Conservation (phyloP, 192 early-diverging fungal species). For the Pilaira anomala region DNA sequence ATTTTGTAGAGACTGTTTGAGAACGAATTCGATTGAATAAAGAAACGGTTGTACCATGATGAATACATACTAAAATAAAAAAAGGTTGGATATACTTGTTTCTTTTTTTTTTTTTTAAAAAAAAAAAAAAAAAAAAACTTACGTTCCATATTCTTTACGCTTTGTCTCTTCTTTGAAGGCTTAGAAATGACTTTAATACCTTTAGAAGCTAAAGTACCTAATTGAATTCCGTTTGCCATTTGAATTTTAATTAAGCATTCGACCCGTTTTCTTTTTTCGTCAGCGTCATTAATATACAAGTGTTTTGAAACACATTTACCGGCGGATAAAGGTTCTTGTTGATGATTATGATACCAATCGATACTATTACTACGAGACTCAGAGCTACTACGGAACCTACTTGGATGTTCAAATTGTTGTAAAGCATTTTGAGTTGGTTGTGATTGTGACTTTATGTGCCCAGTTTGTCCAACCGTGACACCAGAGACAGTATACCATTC, state of each 20-base stretch:
- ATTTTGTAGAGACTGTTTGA: conserved; percentile 89
- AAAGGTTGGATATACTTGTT: neutral
- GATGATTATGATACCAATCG: conserved; percentile 25
- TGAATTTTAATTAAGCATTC: conserved; percentile 71
- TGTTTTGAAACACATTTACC: conserved; percentile 80
- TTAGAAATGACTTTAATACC: conserved; percentile 91
- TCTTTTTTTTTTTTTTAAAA: conserved; percentile 9
- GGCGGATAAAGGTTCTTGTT: conserved; percentile 36
- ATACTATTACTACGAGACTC: conserved; percentile 22
- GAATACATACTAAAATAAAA: conserved; percentile 66
- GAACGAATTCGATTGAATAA: conserved; percentile 88
- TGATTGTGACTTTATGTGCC: conserved; percentile 10
- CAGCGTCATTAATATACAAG: conserved; percentile 81
- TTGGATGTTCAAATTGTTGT: conserved; percentile 14
- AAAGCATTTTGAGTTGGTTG: neutral
- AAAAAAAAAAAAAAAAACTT: conserved; percentile 22
- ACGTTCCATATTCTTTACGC: conserved; percentile 75
- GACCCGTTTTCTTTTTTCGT: conserved; percentile 79
- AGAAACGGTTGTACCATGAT: conserved; percentile 81
- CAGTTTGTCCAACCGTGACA: conserved; percentile 28
- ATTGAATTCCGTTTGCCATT: conserved; percentile 54
- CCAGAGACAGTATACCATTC: conserved; percentile 53
- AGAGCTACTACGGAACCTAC: conserved; percentile 12
- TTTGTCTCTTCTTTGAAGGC: conserved; percentile 87
- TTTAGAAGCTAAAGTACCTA: conserved; percentile 70